phyloP scores from a whole-genome alignment of 2,329 filamentous ascomycete genomes.

The Colletotrichum sp. region DNA sequence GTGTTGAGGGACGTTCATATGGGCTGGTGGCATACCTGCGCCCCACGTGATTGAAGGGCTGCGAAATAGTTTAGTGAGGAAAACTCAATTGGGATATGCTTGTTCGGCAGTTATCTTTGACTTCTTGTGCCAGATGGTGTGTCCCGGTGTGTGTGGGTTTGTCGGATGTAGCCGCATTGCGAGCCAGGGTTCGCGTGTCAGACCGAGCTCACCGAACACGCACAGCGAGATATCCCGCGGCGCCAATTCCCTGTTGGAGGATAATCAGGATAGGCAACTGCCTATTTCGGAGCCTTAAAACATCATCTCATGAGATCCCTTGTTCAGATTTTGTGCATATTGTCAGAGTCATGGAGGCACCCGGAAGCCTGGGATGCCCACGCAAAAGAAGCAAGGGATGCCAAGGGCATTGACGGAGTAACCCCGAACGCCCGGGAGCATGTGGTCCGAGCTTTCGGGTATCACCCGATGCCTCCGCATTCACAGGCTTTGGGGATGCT shows the following conservation, averaged over 20 bases:
- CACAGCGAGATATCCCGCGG: not conserved
- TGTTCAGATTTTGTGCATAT: not conserved
- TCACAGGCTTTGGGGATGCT: not conserved
- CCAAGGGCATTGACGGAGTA: not conserved
- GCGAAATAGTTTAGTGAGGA: not conserved
- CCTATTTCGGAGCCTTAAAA: not conserved
- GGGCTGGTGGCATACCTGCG: not conserved
- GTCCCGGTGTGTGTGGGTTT: not conserved
- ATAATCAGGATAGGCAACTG: not conserved
- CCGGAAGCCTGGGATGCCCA: not conserved
- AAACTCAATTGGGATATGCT: not conserved
- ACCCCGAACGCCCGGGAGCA: not conserved
- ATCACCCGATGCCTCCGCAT: not conserved
- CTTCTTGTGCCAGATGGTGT: not conserved
- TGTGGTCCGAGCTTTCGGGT: not conserved
- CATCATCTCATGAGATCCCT: not conserved
- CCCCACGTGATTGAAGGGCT: not conserved
- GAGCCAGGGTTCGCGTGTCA: not conserved
- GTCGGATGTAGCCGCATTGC: not conserved
- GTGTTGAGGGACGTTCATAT: not conserved
- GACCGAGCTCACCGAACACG: not conserved
- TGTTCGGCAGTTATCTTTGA: not conserved
- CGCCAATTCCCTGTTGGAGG: accelerated
- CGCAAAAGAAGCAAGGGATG: not conserved
- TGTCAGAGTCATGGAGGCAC: not conserved